Base-by-base conservation (phyloP, 2,329 filamentous ascomycete species). In the Xylaria polymorpha region DNA sequence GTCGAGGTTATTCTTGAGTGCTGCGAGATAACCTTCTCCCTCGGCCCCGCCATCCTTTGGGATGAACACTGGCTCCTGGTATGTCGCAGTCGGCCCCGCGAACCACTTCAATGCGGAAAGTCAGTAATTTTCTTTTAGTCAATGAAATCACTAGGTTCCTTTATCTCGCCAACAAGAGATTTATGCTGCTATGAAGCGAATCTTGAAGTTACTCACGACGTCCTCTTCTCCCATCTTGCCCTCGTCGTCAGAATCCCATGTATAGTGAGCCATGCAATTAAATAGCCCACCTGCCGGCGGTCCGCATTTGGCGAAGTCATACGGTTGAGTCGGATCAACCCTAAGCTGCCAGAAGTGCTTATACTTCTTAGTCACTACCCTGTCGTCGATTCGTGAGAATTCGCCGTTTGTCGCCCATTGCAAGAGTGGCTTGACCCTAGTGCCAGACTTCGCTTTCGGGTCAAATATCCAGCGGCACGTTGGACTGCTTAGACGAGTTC, bases 11-110 rank as follows among this genome's bases (percentile, higher is more conserved):
- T 85, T 84, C 48, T 83, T 76, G 60, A 84, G 78, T 22, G 83
- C 83, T 41, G 86, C 81, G 71, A 81, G 79, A 70, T 85, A 87
- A 0, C 85, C 85, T 61, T 87, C 84, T 0, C 84, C 85, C 71
- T 87, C 71, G 29, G 65, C 76, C 0, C 77, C 80, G 22, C 78
- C 79, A 1, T 80, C 74, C 39, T 79, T 78, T 0, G 86, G 85
- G 14, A 87, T 83, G 66, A 88, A 88, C 0, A 84, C 82, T 0
- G 86, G 85, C 69, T 88, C 86, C 73, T 87, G 85, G 69, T 86
- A 84, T 0, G 84, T 84, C 32, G 79, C 80, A 1, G 80, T 84
- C 4, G 77, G 79, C 0, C 84, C 83, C 0, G 83, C 79, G 65
- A 81, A 85, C 72, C 80, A 86, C 67, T 69, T 61, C 9, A 37